Evolutionary conservation across 2,329 filamentous ascomycete genomes (phyloP).

Genomic region (Cercospora nicotianae): DNA sequence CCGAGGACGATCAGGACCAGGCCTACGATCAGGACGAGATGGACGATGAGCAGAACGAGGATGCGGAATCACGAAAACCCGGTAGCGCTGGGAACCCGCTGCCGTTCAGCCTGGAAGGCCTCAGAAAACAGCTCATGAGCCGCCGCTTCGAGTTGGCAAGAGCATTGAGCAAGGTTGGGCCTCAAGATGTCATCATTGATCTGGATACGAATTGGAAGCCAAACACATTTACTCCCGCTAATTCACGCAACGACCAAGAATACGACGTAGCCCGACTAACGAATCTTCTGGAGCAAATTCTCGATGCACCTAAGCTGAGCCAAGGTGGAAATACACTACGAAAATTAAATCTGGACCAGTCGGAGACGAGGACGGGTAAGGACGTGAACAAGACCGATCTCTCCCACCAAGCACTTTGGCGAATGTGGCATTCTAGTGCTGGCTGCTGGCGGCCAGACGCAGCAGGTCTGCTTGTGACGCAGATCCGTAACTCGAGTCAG

Average conservation of each 20-base stretch:
- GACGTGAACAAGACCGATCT: neutral
- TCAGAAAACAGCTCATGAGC: conserved; percentile 31
- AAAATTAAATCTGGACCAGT: neutral
- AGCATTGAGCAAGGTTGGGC: conserved; percentile 27
- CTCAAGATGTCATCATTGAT: conserved; percentile 11
- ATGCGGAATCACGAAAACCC: conserved; percentile 20
- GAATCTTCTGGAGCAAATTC: conserved; percentile 34
- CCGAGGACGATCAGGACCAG: conserved; percentile 39
- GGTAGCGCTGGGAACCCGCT: conserved; percentile 4
- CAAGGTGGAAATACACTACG: conserved; percentile 7
- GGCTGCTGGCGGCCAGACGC: conserved; percentile 27
- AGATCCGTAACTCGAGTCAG: conserved; percentile 4
- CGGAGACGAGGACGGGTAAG: neutral
- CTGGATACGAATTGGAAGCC: conserved; percentile 21
- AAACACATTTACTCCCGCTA: conserved; percentile 7
- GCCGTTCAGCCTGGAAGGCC: conserved; percentile 26
- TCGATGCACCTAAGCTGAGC: conserved; percentile 32
- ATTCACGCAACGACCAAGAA: conserved; percentile 17
- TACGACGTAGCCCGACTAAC: conserved; percentile 36
- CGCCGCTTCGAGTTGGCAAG: conserved; percentile 24
- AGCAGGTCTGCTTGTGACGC: conserved; percentile 22
- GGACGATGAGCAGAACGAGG: conserved; percentile 31
- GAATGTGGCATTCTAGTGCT: conserved; percentile 26
- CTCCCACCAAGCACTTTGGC: conserved; percentile 22
- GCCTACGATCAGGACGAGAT: conserved; percentile 49